phyloP scores from a whole-genome alignment of 805 yeast species.

The Nakazawaea ambrosiae region DNA sequence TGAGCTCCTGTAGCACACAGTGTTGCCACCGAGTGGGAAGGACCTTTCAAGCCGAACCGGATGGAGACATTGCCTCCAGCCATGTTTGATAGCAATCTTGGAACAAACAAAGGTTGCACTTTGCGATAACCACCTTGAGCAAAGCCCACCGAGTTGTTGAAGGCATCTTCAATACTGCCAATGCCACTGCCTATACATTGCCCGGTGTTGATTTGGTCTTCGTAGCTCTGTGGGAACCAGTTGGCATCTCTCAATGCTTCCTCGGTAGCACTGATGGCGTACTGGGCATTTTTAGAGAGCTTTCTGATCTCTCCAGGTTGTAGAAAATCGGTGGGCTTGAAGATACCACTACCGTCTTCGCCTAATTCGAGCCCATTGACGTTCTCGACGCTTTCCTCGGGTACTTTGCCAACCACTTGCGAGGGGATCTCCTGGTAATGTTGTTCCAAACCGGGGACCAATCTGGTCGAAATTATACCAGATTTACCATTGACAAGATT shows the following conservation, averaged over 20 bases:
- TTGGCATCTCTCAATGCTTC: constrained; percentile 73
- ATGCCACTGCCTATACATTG: constrained; percentile 92
- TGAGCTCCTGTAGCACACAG: constrained; percentile 98
- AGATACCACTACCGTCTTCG: constrained; percentile 34
- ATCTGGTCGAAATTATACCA: constrained; percentile 51
- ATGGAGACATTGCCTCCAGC: constrained; percentile 90
- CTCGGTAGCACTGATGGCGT: constrained; percentile 66
- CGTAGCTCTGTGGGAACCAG: constrained; percentile 33
- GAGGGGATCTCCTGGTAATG: constrained; percentile 55
- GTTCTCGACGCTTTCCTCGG: constrained; percentile 21
- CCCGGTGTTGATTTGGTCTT: constrained; percentile 41
- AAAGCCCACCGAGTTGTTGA: constrained; percentile 53
- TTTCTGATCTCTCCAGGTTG: constrained; percentile 46
- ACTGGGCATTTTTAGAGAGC: constrained; percentile 67
- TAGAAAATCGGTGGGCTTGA: constrained; percentile 39
- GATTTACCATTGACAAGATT: constrained; percentile 42
- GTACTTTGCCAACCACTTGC: constrained; percentile 71
- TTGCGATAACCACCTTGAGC: constrained; percentile 49
- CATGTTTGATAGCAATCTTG: constrained; percentile 82
- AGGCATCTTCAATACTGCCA: constrained; percentile 74
- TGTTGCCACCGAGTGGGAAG: constrained; percentile 81
- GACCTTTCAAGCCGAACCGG: constrained; percentile 69
- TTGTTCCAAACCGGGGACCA: constrained; percentile 30
- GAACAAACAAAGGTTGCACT: constrained; percentile 82
- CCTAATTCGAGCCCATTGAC: constrained; percentile 14